Conservation (phyloP, 192 early-diverging fungal genomes). For the Backusella macrospora region DNA sequence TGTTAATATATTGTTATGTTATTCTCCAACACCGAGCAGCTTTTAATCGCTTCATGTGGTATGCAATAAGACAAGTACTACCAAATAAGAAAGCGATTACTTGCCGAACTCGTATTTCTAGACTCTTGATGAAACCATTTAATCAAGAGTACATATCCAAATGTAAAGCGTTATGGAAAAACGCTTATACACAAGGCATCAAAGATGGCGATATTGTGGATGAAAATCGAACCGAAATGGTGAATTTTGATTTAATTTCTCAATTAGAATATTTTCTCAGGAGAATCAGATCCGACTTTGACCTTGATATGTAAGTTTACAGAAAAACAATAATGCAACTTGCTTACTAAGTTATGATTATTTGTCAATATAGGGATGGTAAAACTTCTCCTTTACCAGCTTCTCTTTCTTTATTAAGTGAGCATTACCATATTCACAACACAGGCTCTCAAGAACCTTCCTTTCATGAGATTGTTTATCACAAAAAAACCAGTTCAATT, state of each 20-base stretch:
- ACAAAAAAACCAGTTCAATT: neutral
- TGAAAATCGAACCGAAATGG: neutral
- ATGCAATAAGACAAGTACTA: neutral
- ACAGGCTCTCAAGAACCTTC: neutral
- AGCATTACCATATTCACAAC: neutral
- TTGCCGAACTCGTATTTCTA: neutral
- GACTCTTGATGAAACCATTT: neutral
- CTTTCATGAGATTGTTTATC: neutral
- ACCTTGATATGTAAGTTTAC: neutral
- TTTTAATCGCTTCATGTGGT: neutral
- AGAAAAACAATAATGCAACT: neutral
- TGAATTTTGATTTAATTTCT: neutral
- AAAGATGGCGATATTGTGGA: neutral
- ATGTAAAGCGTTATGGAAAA: neutral
- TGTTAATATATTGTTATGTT: slow-evolving; percentile 16
- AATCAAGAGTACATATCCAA: neutral
- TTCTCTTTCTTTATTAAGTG: neutral
- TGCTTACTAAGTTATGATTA: neutral
- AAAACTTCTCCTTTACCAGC: neutral
- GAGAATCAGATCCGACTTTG: neutral
- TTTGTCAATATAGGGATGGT: neutral
- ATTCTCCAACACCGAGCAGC: neutral
- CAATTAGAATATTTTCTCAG: slow-evolving; percentile 13
- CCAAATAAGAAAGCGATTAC: neutral
- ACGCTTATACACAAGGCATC: neutral